Evolutionary conservation across 2,329 filamentous ascomycete species (phyloP).

Genomic region (Chaetomium sp.): DNA sequence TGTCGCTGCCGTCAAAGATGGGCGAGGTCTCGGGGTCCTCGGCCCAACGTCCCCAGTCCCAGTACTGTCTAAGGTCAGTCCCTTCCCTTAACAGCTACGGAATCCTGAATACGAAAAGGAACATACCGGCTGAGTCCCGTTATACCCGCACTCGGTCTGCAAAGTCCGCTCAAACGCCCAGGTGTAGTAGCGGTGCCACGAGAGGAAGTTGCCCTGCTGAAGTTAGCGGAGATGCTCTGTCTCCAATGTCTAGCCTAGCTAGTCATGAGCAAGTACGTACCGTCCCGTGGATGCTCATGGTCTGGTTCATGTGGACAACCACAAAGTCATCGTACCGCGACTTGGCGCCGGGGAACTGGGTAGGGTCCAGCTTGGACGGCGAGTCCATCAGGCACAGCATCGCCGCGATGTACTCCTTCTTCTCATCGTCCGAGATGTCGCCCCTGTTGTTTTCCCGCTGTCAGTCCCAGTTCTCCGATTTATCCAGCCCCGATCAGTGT

Average conservation of each 20-base stretch:
- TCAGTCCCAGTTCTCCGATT: neutral
- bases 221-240: no score
- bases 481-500: neutral
- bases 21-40: conserved; percentile 41
- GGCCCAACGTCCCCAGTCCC: conserved; percentile 45
- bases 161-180: conserved; percentile 34
- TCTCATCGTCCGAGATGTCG: conserved; percentile 24
- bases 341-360: conserved; percentile 28
- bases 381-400: conserved; percentile 29
- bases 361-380: conserved; percentile 28
- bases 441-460: conserved; percentile 20
- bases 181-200: conserved; percentile 39
- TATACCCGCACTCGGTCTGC: conserved; percentile 37
- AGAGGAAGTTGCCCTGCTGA: conserved; percentile 32
- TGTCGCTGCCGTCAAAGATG: conserved; percentile 49
- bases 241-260: no score
- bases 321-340: conserved; percentile 34
- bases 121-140: conserved; percentile 33
- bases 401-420: conserved; percentile 29
- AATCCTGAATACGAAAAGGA: neutral
- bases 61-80: conserved; percentile 33
- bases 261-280: conserved; percentile 11
- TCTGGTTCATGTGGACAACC: conserved; percentile 33
- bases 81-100: conserved; percentile 3
- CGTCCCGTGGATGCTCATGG: conserved; percentile 27